These are phyloP conservation scores for Microsporum ferrugineum DNA, from an alignment of 2,329 filamentous ascomycete species.

Conservation along the genomic window DNA sequence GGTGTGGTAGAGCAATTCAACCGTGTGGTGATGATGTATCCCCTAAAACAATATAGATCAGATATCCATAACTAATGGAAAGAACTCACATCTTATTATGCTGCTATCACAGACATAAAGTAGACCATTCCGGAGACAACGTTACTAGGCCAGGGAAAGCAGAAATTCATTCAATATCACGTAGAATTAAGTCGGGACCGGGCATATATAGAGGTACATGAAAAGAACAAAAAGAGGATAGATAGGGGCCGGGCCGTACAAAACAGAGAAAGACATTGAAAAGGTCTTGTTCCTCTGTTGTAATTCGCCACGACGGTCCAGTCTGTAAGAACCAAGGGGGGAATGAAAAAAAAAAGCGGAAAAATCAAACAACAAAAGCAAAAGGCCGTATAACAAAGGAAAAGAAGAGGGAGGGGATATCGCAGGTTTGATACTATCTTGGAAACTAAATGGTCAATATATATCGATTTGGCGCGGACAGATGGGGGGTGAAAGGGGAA, in stretches of 20 bases:
- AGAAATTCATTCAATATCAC: slow-evolving; percentile 3
- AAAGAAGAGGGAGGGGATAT: neutral
- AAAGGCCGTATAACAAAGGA: neutral
- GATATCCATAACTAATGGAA: no score
- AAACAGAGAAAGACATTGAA: neutral
- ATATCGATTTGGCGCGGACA: neutral
- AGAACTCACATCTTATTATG: no score
- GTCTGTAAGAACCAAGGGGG: neutral
- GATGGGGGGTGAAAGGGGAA: neutral
- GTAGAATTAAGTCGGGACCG: slow-evolving; percentile 4
- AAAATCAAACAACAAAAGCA: neutral
- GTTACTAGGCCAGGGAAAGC: neutral
- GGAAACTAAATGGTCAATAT: neutral
- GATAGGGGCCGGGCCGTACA: neutral
- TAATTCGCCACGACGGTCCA: neutral
- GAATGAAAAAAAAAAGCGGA: neutral
- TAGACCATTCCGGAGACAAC: neutral
- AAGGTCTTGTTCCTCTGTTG: neutral
- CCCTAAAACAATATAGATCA: no score
- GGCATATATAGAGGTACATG: neutral
- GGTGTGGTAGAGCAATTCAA: no score
- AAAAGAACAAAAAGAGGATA: neutral
- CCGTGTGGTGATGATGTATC: no score
- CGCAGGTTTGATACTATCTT: neutral
- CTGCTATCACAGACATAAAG: neutral